Conservation (phyloP, 257 asterid species). For the Henckelia pumila region DNA sequence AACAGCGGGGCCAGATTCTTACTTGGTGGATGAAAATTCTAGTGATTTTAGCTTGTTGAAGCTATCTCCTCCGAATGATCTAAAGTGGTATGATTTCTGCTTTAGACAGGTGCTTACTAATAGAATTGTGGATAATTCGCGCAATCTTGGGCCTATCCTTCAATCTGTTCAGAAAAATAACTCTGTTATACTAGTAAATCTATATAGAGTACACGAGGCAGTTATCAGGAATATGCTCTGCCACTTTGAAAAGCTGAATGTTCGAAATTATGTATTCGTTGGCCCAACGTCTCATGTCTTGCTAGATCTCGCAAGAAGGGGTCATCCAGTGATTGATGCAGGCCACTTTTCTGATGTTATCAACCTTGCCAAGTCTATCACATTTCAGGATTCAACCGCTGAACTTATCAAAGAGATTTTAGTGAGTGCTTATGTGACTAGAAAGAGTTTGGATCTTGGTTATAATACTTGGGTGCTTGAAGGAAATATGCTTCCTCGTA, state of each 20-base stretch:
- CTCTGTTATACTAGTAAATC: conserved; percentile 52
- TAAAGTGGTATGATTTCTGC: conserved; percentile 91
- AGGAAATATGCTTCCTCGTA: conserved; percentile 56
- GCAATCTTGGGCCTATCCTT: conserved; percentile 51
- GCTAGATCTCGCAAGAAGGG: conserved; percentile 83
- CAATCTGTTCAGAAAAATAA: conserved; percentile 52
- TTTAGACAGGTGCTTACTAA: conserved; percentile 55
- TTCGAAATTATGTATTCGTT: conserved; percentile 59
- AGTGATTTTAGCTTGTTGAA: conserved; percentile 44
- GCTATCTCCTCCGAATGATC: conserved; percentile 52
- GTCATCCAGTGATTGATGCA: conserved; percentile 67
- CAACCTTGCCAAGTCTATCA: conserved; percentile 37
- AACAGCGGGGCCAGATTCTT: conserved; percentile 86
- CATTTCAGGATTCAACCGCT: conserved; percentile 40
- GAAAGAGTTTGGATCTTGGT: conserved; percentile 62
- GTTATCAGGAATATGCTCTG: conserved; percentile 70
- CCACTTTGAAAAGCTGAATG: conserved; percentile 67
- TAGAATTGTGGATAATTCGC: conserved; percentile 48
- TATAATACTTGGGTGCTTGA: conserved; percentile 58
- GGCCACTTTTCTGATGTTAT: conserved; percentile 39
- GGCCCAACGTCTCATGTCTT: conserved; percentile 56
- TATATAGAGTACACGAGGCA: conserved; percentile 51
- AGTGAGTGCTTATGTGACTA: conserved; percentile 50
- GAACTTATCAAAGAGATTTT: conserved; percentile 49
- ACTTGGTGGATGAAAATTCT: conserved; percentile 57